Evolutionary conservation across 2,329 filamentous ascomycete species (phyloP).

Genomic region (Falciphora oryzae): DNA sequence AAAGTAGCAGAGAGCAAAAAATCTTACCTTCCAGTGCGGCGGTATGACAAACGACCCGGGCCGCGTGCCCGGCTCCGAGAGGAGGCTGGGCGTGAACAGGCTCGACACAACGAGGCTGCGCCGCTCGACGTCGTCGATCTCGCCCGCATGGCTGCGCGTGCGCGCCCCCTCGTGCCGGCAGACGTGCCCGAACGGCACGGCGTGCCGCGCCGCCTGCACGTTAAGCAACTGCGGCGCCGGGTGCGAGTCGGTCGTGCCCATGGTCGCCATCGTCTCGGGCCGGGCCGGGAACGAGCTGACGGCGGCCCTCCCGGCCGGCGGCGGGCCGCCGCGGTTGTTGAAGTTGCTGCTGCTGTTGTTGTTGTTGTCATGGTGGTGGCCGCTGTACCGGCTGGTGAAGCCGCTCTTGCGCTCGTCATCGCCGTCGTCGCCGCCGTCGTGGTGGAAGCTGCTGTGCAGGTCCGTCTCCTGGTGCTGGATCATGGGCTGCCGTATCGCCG

Average conservation of each 20-base stretch:
- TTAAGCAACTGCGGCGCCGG: background rate
- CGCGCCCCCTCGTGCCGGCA: background rate
- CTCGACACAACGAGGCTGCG: background rate
- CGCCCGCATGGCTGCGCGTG: conserved; percentile 3
- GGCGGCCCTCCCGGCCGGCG: too few relatives aligned
- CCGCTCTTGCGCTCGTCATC: too few relatives aligned
- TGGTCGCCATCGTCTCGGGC: too few relatives aligned
- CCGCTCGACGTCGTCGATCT: conserved; percentile 1
- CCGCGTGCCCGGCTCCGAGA: background rate
- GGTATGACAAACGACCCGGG: background rate
- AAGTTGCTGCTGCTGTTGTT: too few relatives aligned
- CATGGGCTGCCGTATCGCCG: too few relatives aligned
- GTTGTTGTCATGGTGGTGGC: too few relatives aligned
- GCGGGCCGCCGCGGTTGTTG: too few relatives aligned
- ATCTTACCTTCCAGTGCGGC: background rate
- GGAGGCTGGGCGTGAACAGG: background rate
- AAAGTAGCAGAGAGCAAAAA: background rate
- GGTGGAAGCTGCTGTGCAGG: too few relatives aligned
- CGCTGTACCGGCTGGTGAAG: too few relatives aligned
- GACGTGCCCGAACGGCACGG: background rate
- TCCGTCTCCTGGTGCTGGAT: too few relatives aligned
- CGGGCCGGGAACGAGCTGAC: too few relatives aligned
- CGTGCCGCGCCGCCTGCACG: conserved; percentile 6
- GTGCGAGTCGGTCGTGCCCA: background rate
- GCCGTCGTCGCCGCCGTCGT: too few relatives aligned